Evolutionary conservation across 2,329 filamentous ascomycete species (phyloP), one percentile per base, ranked within the genome.

Genomic region (Colletotrichum phormii): DNA sequence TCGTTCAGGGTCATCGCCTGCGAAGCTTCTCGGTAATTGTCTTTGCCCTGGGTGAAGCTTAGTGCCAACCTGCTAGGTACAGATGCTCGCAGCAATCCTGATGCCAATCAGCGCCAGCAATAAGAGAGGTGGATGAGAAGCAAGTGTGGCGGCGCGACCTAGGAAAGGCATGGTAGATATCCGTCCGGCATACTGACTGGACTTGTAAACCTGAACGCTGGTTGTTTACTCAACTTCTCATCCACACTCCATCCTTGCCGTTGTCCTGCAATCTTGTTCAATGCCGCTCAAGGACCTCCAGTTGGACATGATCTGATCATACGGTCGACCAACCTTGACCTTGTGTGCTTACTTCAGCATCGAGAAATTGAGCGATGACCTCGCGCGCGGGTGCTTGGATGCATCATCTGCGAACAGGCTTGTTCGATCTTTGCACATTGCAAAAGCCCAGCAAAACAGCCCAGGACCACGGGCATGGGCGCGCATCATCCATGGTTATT

Each of bases 191-290:
- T 33, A n/a, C 42, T 63, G 59, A 42, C 49, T 31, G 53, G 7
- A 35, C 29, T 46, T 22, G 18, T 31, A 29, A 11, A 9, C 24
- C 24, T 13, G 26, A 55, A 24, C 15, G 49, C 58, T 13, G 31
- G 26, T 46, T 5, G n/a, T 37, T 24, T 11, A 24, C n/a, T 7
- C 57, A 53, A 13, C 37, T 42, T 42, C 37, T 8, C 13, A 13
- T 35, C 63, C 54, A 24, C 42, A 53, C 12, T 13, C 24, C 42
- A 58, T 51, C 15, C 51, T 46, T 55, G 54, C n/a, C 59, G 24
- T 33, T 58, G 26, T 64, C 66, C 66, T 72, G 60, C 60, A 70
- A 72, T 70, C 35, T 72, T 55, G 51, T 33, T 42, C 13, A 22
- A 64, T 49, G 53, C 65, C 24, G 42, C 29, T 60, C 59, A 46